Evolutionary conservation across 768 basidiomycete species (phyloP), one percentile per base, ranked within the genome.

Genomic region (Suillus weaverae): DNA sequence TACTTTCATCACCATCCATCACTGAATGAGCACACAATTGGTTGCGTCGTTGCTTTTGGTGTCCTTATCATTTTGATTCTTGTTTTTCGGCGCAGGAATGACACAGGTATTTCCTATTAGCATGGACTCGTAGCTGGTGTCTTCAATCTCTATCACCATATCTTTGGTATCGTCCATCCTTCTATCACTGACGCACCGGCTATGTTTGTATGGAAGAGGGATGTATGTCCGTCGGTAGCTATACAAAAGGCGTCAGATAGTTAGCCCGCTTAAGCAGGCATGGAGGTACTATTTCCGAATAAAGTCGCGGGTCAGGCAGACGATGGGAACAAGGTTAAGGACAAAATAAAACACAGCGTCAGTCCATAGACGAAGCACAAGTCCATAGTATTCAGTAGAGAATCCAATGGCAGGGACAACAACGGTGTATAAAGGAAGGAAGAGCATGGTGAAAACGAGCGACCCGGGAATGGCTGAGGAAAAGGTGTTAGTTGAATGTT

Each of bases 361-460:
- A 3, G 88, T 87, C 95, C 96, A 99, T 35, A 99, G 80, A 1
- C 92, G 86, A 0, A 94, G 90, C 18, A 97, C 95, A 46, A 99
- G 90, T 22, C 91, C 90, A 20, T 78, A 69, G 72, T 99, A 99
- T 74, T 97, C 95, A 9, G 85, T 86, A 26, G 97, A 99, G 74
- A 99, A 93, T 16, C 91, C 89, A 61, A 97, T 83, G 3, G 84
- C 83, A 2, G 97, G 97, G 0, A 97, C 91, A 67, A 97, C 83
- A 64, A 89, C 77, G 39, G 92, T 91, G 74, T 99, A 99, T 0
- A 99, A 72, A 0, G 97, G 97, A 1, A 99, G 83, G 79, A 94
- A 94, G 56, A 90, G 70, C 95, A 99, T 97, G n/a, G 97, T 93
- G 79, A 99, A 96, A 43, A 91, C 76, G 74, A 99, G 97, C 3